These are phyloP conservation scores for Globisporangium viniferum DNA, from an alignment of 352 stramenopile species.

Conservation along the genomic window DNA sequence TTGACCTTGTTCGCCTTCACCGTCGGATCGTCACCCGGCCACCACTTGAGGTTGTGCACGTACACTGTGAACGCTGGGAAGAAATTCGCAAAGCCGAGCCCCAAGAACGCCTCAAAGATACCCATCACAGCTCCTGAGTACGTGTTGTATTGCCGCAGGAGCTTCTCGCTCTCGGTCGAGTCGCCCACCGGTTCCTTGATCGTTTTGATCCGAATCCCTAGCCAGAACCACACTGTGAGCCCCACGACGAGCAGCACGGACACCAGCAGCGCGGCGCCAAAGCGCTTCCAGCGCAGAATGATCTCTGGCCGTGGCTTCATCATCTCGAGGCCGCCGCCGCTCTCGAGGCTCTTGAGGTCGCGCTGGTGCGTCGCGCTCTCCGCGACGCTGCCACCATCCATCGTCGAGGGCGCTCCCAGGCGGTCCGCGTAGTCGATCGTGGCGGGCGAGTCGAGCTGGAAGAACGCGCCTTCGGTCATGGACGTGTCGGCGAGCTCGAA, in stretches of 20 bases:
- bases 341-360: neutral
- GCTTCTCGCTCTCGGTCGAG: constrained; percentile 16
- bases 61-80: constrained; percentile 26
- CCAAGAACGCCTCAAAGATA: constrained; percentile 21
- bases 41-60: constrained; percentile 28
- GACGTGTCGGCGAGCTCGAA: constrained; percentile 18
- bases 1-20: constrained; percentile 16
- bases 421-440: neutral
- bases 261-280: constrained; percentile 4
- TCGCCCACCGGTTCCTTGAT: constrained; percentile 13
- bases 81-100: constrained; percentile 21
- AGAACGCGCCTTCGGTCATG: constrained; percentile 18
- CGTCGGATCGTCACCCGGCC: constrained; percentile 19
- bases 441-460: constrained; percentile 15
- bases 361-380: neutral
- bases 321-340: neutral
- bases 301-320: constrained; percentile 18
- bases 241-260: constrained; percentile 11
- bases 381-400: constrained; percentile 7
- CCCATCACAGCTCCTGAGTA: constrained; percentile 23
- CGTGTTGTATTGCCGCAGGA: constrained; percentile 20
- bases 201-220: constrained; percentile 14
- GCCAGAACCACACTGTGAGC: constrained; percentile 16
- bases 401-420: constrained; percentile 7
- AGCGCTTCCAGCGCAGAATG: constrained; percentile 21